Conservation (phyloP, 768 basidiomycete species). For the Mycena belliarum region DNA sequence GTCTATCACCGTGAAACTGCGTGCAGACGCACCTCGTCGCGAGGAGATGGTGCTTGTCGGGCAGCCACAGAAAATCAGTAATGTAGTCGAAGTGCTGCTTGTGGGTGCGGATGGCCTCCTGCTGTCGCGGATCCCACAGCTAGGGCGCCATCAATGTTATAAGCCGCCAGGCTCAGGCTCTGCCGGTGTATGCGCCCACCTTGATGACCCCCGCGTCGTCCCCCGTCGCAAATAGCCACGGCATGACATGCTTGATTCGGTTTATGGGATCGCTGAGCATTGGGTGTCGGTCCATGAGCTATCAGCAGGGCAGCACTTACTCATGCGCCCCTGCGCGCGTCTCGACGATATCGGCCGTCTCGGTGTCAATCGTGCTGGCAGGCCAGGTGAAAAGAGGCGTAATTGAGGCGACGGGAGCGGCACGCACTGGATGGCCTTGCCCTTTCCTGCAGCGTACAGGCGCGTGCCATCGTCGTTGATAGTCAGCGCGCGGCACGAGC, state of each 20-base stretch:
- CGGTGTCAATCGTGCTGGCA: constrained; percentile 66
- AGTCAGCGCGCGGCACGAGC: constrained; percentile 77
- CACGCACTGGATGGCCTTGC: constrained; percentile 75
- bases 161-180: no score
- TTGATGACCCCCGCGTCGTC: constrained; percentile 96
- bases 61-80: constrained; percentile 86
- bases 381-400: constrained; percentile 13
- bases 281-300: constrained; percentile 35
- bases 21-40: constrained; percentile 70
- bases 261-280: constrained; percentile 60
- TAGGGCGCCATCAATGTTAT: no score
- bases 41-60: constrained; percentile 81
- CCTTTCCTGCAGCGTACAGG: constrained; percentile 82
- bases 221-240: constrained; percentile 78
- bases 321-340: constrained; percentile 61
- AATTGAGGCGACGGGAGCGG: not conserved
- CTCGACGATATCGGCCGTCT: constrained; percentile 51
- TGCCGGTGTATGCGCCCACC: constrained; percentile 48
- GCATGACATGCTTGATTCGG: constrained; percentile 71
- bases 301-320: constrained; percentile 40
- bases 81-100: constrained; percentile 94
- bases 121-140: constrained; percentile 88
- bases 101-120: constrained; percentile 64
- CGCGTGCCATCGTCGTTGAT: constrained; percentile 66
- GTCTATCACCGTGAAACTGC: no score